These are phyloP conservation scores for Cornus controversa DNA, from an alignment of 148 eudicot genomes.

Conservation along the genomic window DNA sequence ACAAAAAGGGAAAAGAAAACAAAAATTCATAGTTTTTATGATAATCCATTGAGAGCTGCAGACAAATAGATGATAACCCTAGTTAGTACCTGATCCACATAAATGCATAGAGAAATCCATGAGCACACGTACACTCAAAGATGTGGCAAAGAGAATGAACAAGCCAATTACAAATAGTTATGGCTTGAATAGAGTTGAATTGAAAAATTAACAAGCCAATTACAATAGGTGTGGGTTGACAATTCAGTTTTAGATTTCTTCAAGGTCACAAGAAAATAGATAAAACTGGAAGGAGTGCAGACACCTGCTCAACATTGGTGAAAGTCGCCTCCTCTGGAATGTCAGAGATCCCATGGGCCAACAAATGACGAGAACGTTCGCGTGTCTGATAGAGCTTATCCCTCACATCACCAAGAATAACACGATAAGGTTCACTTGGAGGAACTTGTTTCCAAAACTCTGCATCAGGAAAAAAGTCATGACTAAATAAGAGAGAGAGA, in stretches of 20 bases:
- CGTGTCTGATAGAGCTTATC: conserved; percentile 90
- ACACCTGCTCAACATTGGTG: conserved; percentile 80
- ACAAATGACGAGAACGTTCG: conserved; percentile 82
- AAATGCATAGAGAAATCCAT: not conserved
- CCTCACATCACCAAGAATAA: conserved; percentile 91
- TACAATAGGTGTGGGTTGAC: not conserved
- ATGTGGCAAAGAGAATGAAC: not conserved
- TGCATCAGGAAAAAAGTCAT: conserved; percentile 30
- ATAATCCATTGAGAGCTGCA: not conserved
- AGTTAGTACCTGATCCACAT: not conserved
- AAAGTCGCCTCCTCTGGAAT: conserved; percentile 80
- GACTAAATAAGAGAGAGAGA: too few relatives aligned
- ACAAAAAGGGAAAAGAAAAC: not conserved
- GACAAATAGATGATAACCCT: not conserved
- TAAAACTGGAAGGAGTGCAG: conserved; percentile 3
- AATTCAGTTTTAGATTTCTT: not conserved
- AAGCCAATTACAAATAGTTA: not conserved
- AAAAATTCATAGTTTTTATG: too few relatives aligned
- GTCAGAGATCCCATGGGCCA: conserved; percentile 78
- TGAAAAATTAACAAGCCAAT: too few relatives aligned
- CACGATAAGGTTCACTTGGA: conserved; percentile 89
- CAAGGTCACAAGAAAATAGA: not conserved
- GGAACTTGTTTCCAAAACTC: conserved; percentile 97
- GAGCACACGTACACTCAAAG: too few relatives aligned
- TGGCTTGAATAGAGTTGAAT: not conserved